Evolutionary conservation across 2,329 filamentous ascomycete genomes (phyloP).

Genomic region (Venturia carpophila): DNA sequence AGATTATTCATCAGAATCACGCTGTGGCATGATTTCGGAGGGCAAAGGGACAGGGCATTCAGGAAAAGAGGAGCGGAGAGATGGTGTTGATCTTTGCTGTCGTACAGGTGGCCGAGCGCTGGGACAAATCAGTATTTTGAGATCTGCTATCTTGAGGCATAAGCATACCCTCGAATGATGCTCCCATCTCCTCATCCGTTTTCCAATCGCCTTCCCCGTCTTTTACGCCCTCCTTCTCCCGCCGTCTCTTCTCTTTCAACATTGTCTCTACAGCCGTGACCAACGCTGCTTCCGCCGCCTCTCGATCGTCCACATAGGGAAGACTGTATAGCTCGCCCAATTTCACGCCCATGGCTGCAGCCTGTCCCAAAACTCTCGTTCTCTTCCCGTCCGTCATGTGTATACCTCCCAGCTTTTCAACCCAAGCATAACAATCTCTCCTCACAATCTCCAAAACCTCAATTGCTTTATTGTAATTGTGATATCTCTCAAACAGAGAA

Average conservation of each 20-base stretch:
- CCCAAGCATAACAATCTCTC: conserved; percentile 53
- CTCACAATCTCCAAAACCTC: conserved; percentile 72
- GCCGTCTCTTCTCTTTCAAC: conserved; percentile 63
- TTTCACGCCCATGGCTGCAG: conserved; percentile 71
- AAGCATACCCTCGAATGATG: conserved; percentile 56
- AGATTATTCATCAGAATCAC: conserved; percentile 84
- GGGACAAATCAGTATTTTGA: conserved; percentile 30
- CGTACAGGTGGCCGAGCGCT: conserved; percentile 71
- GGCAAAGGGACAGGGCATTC: conserved; percentile 67
- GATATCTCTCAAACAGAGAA: conserved; percentile 63
- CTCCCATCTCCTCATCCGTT: conserved; percentile 63
- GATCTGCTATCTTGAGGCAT: conserved; percentile 27
- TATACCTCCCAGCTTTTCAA: conserved; percentile 37
- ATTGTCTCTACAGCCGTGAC: conserved; percentile 76
- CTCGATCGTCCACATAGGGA: conserved; percentile 64
- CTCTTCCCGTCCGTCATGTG: conserved; percentile 40
- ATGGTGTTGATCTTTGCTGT: conserved; percentile 64
- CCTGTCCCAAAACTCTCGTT: conserved; percentile 62
- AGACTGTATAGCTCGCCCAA: conserved; percentile 75
- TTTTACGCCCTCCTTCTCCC: conserved; percentile 59
- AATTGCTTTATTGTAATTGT: conserved; percentile 61
- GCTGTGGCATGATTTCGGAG: conserved; percentile 61
- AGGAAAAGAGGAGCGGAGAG: conserved; percentile 80
- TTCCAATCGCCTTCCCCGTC: conserved; percentile 66
- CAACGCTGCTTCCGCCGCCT: conserved; percentile 66